Evolutionary conservation across 192 early-diverging fungal genomes (phyloP), one percentile per base, ranked within the genome.

Genomic region (Backusella sp.): DNA sequence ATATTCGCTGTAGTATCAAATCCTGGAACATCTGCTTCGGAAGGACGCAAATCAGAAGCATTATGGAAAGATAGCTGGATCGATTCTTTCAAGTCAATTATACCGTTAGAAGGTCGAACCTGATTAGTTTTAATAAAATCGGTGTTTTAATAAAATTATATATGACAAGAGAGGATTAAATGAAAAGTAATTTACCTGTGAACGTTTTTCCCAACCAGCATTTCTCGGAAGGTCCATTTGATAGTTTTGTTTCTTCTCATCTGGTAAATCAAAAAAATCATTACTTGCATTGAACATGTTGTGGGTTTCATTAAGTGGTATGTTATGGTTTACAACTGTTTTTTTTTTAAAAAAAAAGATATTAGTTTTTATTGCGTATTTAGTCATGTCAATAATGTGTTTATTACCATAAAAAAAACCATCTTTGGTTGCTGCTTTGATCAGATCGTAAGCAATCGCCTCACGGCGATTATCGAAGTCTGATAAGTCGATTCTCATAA

Each of bases 361-460:
- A 14, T 41, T 14, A 39, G 37, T 41, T 69, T 37, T 44, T 17
- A 44, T 44, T 37, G 7, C 7, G 6, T 66, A 15, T 35, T 66
- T 32, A 35, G 12, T 6, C 7, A 35, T n/a, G 66, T 14, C 12
- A 44, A 41, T 41, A n/a, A 7, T 41, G 21, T 7, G 23, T 15
- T 32, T 34, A 21, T 66, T 80, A 80, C 79, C 70, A 69, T 80
- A 80, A 66, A 80, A 80, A 34, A 80, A 75, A 12, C 79, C 79
- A 62, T 80, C 75, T 8, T 72, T 53, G 19, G 71, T 68, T 35
- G 65, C 59, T 21, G 79, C 79, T 19, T 68, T 73, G 37, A 80
- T 76, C n/a, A 80, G 46, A 69, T 75, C 74, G 8, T 37, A 35
- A 15, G 70, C 66, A 32, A 80, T 80, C 44, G 76, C 65, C 17